Evolutionary conservation across 1,284 basidiomycete species (phyloP), one percentile per base, ranked within the genome.

Genomic region (Marasmius tenuissimus): DNA sequence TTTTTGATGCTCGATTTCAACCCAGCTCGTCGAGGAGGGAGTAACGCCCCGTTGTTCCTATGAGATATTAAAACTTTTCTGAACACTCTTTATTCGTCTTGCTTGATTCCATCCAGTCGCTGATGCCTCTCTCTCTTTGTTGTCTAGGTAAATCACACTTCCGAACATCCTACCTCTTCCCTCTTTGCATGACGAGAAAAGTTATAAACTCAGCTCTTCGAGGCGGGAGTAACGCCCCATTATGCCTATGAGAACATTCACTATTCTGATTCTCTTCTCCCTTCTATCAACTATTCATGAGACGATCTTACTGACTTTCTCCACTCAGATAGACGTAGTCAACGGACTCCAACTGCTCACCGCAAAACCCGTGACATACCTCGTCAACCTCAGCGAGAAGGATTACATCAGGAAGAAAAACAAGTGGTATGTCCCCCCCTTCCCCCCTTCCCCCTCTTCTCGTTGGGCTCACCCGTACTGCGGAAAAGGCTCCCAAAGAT

Each of bases 361-460:
- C 22, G 96, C 97, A 65, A 99, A 99, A 76, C 94, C 97, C 50
- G 95, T 99, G 67, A 98, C 93, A 61, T 99, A 99, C 81, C 92
- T 99, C 53, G 95, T 99, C 77, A 99, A 99, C 79, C 81, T 99
- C 58, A 96, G 93, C 64, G 97, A 99, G 77, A 87, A 87, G 68
- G 97, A 99, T 77, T 99, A 94, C 72, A 81, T 94, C 62, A 89
- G 97, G 65, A 98, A 97, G 81, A 99, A 98, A 89, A 99, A 98
- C 84, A 99, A 98, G 83, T 99, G 97, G 96, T 89, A 61, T 27
- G 75, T 67, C n/a, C 45, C 33, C 27, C 11, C 40, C 48, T 7
- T 59, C 18, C 45, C 35, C 5, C 5, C 35, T 39, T 38, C 33
- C 7, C 16, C 6, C 7, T 58, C 14, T 14, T 42, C 42, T 11